Conservation (phyloP, 495 filamentous ascomycete genomes). For the Hyaloscypha finlandica region DNA sequence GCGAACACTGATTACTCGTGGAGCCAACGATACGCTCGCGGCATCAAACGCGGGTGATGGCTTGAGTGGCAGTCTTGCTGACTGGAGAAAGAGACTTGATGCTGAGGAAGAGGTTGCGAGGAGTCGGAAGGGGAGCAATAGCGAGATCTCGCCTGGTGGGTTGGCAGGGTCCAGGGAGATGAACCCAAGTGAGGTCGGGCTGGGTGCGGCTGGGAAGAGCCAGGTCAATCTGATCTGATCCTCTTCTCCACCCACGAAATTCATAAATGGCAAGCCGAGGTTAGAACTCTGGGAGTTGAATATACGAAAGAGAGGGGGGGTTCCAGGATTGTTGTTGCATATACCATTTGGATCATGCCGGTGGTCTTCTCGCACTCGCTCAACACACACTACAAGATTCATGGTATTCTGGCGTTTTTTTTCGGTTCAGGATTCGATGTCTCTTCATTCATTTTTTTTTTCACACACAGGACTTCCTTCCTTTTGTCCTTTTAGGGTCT, state of each 20-base stretch:
- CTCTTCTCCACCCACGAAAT: not conserved
- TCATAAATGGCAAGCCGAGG: not conserved
- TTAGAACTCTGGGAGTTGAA: not conserved
- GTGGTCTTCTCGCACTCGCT: not conserved
- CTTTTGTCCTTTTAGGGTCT: not conserved
- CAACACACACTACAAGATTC: not conserved
- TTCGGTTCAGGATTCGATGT: not conserved
- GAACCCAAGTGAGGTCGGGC: conserved; percentile 21
- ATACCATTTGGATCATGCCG: not conserved
- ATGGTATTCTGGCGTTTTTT: not conserved
- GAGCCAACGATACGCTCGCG: conserved; percentile 36
- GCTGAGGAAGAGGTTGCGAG: conserved; percentile 49
- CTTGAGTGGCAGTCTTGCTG: conserved; percentile 69
- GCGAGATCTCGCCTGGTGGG: not conserved
- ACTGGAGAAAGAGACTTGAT: conserved; percentile 75
- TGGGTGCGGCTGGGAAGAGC: not conserved
- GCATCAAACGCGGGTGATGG: conserved; percentile 41
- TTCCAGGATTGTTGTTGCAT: not conserved
- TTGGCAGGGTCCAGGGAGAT: conserved; percentile 20
- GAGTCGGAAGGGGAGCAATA: conserved; percentile 25
- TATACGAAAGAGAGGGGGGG: not conserved
- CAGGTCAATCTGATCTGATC: conserved; percentile 29
- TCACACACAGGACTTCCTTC: not conserved
- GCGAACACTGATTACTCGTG: conserved; percentile 49
- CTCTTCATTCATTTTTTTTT: not conserved